phyloP scores from a whole-genome alignment of 2,329 filamentous ascomycete species.

The Gliomastix tumulicola region DNA sequence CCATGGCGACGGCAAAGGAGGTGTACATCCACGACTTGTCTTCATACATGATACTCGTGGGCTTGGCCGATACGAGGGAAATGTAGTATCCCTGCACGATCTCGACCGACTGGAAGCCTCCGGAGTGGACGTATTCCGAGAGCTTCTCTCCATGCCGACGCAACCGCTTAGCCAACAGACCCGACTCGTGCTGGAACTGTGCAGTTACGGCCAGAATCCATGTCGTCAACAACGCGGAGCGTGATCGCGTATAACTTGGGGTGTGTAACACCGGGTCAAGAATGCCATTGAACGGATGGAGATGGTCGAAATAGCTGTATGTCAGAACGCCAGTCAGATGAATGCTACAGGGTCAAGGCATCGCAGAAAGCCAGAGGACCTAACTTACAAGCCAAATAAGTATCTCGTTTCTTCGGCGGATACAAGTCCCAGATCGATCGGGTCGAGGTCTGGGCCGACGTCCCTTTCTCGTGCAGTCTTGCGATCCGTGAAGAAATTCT shows the following conservation, averaged over 20 bases:
- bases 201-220: neutral
- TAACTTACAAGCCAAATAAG: neutral
- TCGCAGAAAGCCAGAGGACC: neutral
- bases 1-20: neutral
- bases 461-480: neutral
- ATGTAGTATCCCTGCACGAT: neutral
- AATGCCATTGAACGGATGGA: neutral
- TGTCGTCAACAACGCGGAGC: neutral
- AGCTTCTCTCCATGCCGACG: neutral
- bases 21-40: neutral
- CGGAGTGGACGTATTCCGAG: neutral
- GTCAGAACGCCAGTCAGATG: no score
- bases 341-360: neutral
- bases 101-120: neutral
- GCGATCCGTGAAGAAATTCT: neutral
- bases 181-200: neutral
- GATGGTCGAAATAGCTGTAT: neutral
- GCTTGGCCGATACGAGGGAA: neutral
- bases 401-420: neutral
- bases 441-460: neutral
- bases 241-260: neutral
- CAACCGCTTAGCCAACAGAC: neutral
- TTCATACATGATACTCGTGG: neutral
- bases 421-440: neutral
- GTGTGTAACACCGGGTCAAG: neutral